Percentiles rank a stretch among this genome's conserved stretches.
These are phyloP conservation scores for Neurospora sp. DNA, from an alignment of 495 filamentous ascomycete genomes.

Conservation along the genomic window DNA sequence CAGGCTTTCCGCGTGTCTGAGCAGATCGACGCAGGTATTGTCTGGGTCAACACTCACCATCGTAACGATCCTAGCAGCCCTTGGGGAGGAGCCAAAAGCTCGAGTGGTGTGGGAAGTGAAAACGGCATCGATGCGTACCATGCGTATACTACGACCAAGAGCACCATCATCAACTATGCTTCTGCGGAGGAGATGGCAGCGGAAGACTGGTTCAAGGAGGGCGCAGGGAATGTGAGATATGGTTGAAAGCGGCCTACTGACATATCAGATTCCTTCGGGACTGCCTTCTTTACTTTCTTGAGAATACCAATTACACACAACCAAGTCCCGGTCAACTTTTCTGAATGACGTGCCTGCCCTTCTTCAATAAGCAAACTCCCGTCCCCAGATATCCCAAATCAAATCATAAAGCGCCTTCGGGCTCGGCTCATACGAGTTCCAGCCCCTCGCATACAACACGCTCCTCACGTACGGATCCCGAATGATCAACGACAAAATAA, in stretches of 20 bases:
- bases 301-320: background rate
- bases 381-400: background rate
- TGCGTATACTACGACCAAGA: constrained; percentile 48
- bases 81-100: constrained; percentile 44
- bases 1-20: constrained; percentile 48
- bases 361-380: background rate
- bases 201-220: constrained; percentile 43
- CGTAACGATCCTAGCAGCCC: constrained; percentile 51
- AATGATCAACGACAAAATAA: background rate
- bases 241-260: constrained; percentile 10
- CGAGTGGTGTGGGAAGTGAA: constrained; percentile 47
- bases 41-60: constrained; percentile 55
- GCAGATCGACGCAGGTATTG: constrained; percentile 48
- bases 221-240: constrained; percentile 33
- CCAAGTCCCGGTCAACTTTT: background rate
- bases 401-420: background rate
- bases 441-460: background rate
- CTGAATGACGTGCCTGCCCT: background rate
- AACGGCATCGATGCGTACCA: constrained; percentile 48
- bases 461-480: background rate
- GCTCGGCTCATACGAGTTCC: background rate
- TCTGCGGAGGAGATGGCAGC: constrained; percentile 26
- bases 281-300: background rate
- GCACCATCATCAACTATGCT: constrained; percentile 49
- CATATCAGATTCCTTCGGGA: background rate